A percentile compares a stretch with the other conserved stretches of the same genome.
Evolutionary conservation across 345 rosid genomes (phyloP).

Genomic region (Garcia nutans): DNA sequence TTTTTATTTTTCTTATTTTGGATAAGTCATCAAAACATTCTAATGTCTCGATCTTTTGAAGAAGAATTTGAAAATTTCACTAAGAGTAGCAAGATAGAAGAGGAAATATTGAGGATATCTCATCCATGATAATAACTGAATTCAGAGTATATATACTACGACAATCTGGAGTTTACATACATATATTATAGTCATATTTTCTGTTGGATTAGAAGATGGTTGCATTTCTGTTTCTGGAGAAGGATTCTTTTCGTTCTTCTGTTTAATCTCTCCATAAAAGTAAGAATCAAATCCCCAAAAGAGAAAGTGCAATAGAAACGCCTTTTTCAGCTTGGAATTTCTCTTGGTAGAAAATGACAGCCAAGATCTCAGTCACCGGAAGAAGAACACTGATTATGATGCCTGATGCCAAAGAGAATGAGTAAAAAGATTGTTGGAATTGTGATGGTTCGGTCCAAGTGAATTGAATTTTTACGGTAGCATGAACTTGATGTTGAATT

Average conservation of each 20-base stretch:
- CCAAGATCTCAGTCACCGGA: slow-evolving; percentile 63
- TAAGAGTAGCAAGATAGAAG: too few relatives aligned
- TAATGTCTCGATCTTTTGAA: background rate
- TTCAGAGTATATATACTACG: background rate
- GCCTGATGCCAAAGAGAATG: slow-evolving; percentile 57
- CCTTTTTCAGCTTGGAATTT: slow-evolving; percentile 66
- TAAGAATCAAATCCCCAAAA: slow-evolving; percentile 75
- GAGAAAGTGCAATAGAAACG: slow-evolving; percentile 61
- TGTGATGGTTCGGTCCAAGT: too few relatives aligned
- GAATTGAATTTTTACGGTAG: too few relatives aligned
- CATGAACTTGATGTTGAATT: too few relatives aligned
- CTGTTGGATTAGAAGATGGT: background rate
- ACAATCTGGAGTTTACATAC: too few relatives aligned
- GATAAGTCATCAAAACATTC: background rate
- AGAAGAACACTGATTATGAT: too few relatives aligned
- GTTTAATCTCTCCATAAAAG: slow-evolving; percentile 61
- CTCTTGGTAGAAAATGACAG: slow-evolving; percentile 62
- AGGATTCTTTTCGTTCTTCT: slow-evolving; percentile 24
- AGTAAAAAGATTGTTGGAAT: too few relatives aligned
- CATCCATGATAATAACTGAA: background rate
- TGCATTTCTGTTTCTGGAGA: slow-evolving; percentile 21
- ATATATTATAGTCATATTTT: background rate
- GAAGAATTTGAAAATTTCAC: too few relatives aligned
- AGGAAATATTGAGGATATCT: too few relatives aligned
- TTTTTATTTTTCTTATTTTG: background rate